A percentile compares a stretch with the other conserved stretches of the same genome.
phyloP scores from a whole-genome alignment of 179 eudicot species.

The Silene coronaria region DNA sequence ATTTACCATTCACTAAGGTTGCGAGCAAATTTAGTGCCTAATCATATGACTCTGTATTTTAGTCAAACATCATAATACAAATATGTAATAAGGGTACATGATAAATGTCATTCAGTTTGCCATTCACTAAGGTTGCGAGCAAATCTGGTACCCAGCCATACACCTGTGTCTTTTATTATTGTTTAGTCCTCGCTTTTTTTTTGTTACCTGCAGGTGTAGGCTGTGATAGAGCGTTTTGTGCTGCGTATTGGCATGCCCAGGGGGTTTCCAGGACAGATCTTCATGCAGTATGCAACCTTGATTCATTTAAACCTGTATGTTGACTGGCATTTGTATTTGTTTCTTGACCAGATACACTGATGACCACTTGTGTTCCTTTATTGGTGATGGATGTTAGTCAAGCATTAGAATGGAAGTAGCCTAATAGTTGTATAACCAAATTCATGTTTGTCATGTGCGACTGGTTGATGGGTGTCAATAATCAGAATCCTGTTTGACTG shows the following conservation, averaged over 20 bases:
- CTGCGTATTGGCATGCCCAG: conserved; percentile 76
- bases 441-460: neutral
- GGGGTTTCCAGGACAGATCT: conserved; percentile 35
- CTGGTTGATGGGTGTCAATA: neutral
- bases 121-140: neutral
- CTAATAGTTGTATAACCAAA: neutral
- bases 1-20: neutral
- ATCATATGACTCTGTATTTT: neutral
- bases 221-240: conserved; percentile 86
- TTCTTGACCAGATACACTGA: neutral
- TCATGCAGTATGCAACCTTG: conserved; percentile 53
- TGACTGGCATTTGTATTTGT: conserved; percentile 7
- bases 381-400: neutral
- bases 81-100: neutral
- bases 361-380: neutral
- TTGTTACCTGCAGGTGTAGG: conserved; percentile 57
- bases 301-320: conserved; percentile 69
- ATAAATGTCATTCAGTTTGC: neutral
- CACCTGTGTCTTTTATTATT: neutral
- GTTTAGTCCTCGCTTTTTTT: neutral
- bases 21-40: neutral
- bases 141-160: neutral
- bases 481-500: neutral
- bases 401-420: neutral
- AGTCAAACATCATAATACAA: neutral